Evolutionary conservation across 768 basidiomycete genomes (phyloP), one percentile per base, ranked within the genome.

Genomic region (Boletus rex-veris): DNA sequence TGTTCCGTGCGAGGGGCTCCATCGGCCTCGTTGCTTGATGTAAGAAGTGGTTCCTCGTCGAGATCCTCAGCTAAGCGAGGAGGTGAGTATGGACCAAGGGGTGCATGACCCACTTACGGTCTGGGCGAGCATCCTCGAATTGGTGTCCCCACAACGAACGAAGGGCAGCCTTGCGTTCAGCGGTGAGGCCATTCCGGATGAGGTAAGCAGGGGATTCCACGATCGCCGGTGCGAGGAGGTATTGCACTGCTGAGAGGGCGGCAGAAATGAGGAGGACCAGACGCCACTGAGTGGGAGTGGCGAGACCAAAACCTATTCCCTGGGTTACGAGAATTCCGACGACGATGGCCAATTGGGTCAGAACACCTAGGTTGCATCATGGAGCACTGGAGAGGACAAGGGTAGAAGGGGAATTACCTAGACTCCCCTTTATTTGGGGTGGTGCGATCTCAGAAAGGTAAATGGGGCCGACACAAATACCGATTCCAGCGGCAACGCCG

Each of bases 261-360:
- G 74, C 75, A 2, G 90, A 91, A 48, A 85, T 69, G 55, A 84
- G 67, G 19, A 90, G 76, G 19, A 92, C 89, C 40, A 79, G 60
- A 38, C 90, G 83, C 90, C 90, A 93, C 45, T 77, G 67, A 16
- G 65, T 48, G 2, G 87, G 87, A 10, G 84, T 84, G 15, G 91
- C 86, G 45, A 90, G 76, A 48, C 73, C 68, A 36, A 93, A 75
- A 4, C 92, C 92, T 55, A 91, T 74, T 5, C 77, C 70, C 64
- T 98, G 95, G 1, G 93, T 89, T n/a, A 83, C 67, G 78, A 96
- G 85, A 58, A 97, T 88, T 28, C 91, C 91, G 49, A 91, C 70
- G 33, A 96, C 91, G 62, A 96, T 88, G 37, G 80, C 83, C 26
- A 94, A 73, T 60, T 93, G 92, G 1, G 87, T 90, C 28, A 93